Base-by-base conservation (phyloP, 805 yeast species). In the Sugiyamaella lignohabitans region DNA sequence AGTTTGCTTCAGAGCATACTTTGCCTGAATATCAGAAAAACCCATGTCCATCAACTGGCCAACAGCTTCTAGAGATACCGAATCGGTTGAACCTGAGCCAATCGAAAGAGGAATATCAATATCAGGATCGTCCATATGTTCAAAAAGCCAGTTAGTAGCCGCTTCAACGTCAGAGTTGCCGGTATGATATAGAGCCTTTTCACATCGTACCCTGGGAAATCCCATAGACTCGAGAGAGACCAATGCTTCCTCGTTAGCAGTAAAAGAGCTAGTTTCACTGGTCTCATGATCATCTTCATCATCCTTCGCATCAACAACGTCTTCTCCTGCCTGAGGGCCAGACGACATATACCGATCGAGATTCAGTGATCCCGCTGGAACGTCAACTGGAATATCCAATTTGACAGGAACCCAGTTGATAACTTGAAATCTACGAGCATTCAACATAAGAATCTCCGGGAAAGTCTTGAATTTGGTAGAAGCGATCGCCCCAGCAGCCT, bases 321-420 rank as follows among this genome's bases (percentile, higher is more conserved):
- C 59, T 40, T 76, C 82, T 2, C 56, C 70, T 0, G 60, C 60
- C 21, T 66, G 67, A 29, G 71, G 63, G 1, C 75, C 80, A 1
- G 64, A 61, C 0, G 80, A 64, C 18, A 59, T 49, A 49, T 67
- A 75, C 1, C 55, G 50, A 1, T 70, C 62, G 1, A 91, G 51
- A 49, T 75, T 71, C 38, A 84, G 56, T 0, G 61, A 48, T 2
- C 63, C 59, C 47, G 72, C 66, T 60, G 83, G 68, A 59, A 78
- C 53, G 43, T 58, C 64, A 11, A 91, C 72, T 2, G 94, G 94
- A 3, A 82, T 85, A 50, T 80, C 83, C 0, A 85, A 72, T 62
- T 93, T 93, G 0, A 78, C 71, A 0, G 98, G 97, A 1, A 80
- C 84, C 98, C 97, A 93, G 59, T 87, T 87, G 38, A 81, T 84